A percentile compares a stretch with the other conserved stretches of the same genome.
Evolutionary conservation across 331 rosid genomes (phyloP).

Genomic region (Arachis monticola): DNA sequence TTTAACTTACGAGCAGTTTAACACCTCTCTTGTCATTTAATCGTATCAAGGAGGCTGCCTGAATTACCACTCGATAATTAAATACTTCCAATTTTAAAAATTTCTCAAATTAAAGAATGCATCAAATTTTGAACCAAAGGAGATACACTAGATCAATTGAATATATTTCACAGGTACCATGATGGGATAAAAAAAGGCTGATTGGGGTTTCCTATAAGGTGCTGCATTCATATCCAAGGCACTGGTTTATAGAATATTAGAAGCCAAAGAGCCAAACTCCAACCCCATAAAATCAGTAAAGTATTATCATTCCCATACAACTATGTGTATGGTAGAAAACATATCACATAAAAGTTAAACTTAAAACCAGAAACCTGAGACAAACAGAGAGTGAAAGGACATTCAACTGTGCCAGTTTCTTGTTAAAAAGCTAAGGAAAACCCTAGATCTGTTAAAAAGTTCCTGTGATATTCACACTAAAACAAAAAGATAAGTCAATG

Average conservation of each 20-base stretch:
- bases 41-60: constrained; percentile 70
- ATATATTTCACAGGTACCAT: constrained; percentile 17
- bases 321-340: too few relatives aligned
- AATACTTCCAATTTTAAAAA: not conserved
- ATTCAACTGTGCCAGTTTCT: too few relatives aligned
- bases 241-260: not conserved
- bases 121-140: constrained; percentile 49
- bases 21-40: constrained; percentile 59
- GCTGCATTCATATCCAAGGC: constrained; percentile 91
- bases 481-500: constrained; percentile 7
- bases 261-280: constrained; percentile 93
- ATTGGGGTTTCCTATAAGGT: constrained; percentile 48
- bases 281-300: constrained; percentile 50
- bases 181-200: constrained; percentile 32
- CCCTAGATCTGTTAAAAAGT: not conserved
- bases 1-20: constrained; percentile 68
- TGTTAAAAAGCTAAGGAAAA: too few relatives aligned
- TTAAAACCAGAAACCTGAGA: not conserved
- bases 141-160: constrained; percentile 29
- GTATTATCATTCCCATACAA: not conserved
- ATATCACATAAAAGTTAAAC: not conserved
- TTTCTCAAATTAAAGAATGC: not conserved
- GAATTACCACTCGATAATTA: constrained; percentile 66
- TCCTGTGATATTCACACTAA: not conserved
- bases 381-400: too few relatives aligned